Evolutionary conservation across 768 basidiomycete genomes (phyloP).

Genomic region (Cystofilobasidium capitatum): DNA sequence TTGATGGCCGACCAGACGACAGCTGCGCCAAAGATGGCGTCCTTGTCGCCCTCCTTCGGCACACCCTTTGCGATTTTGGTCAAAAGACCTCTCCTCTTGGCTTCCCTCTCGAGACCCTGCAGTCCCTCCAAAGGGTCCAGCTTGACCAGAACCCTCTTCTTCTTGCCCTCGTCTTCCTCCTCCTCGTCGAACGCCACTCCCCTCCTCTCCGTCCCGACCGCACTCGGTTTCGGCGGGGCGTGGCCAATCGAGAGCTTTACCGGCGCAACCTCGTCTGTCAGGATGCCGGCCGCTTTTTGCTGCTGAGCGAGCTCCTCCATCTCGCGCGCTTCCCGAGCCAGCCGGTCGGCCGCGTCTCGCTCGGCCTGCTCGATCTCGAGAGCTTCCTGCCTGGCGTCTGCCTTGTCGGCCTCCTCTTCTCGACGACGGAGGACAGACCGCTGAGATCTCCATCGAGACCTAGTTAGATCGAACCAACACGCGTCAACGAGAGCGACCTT

Average conservation of each 20-base stretch:
- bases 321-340: constrained; percentile 89
- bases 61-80: constrained; percentile 62
- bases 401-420: constrained; percentile 69
- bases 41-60: constrained; percentile 66
- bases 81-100: constrained; percentile 67
- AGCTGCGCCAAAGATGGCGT: constrained; percentile 68
- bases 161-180: constrained; percentile 67
- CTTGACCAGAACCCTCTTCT: constrained; percentile 77
- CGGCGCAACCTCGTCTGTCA: constrained; percentile 75
- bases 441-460: constrained; percentile 74
- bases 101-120: constrained; percentile 50
- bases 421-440: constrained; percentile 55
- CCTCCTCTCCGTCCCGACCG: constrained; percentile 36
- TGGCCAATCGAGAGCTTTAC: constrained; percentile 64
- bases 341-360: constrained; percentile 83
- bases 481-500: neutral
- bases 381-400: constrained; percentile 70
- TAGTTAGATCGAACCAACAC: constrained; percentile 33
- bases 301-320: constrained; percentile 85
- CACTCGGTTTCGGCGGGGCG: constrained; percentile 48
- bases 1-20: constrained; percentile 85
- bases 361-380: constrained; percentile 55
- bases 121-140: constrained; percentile 64
- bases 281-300: constrained; percentile 78
- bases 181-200: constrained; percentile 79